Evolutionary conservation across 257 asterid species (phyloP).

Genomic region (Capsicum baccatum): DNA sequence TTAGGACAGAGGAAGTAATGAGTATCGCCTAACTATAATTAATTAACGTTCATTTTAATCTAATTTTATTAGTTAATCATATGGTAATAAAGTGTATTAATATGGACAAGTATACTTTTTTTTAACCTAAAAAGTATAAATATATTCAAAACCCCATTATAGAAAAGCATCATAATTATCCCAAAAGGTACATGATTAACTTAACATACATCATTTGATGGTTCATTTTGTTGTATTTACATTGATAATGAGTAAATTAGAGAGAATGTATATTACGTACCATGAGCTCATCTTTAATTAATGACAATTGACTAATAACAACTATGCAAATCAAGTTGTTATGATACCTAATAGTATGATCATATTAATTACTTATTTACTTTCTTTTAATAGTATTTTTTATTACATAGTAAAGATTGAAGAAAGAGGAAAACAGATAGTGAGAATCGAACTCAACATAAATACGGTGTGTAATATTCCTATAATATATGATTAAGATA

Average conservation of each 20-base stretch:
- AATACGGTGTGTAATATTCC: background rate
- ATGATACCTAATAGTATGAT: background rate
- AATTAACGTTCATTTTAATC: background rate
- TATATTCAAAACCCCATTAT: background rate
- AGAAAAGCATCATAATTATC: background rate
- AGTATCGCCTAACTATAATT: background rate
- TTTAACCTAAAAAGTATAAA: background rate
- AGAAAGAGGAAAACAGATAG: background rate
- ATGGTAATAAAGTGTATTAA: background rate
- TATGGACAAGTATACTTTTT: no score
- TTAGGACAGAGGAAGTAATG: background rate
- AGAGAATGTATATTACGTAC: background rate
- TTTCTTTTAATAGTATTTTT: background rate
- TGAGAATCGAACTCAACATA: background rate
- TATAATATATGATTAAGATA: background rate
- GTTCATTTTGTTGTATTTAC: background rate
- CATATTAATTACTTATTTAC: background rate
- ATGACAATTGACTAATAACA: background rate
- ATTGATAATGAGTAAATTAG: background rate
- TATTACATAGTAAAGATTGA: background rate
- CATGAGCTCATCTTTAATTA: background rate
- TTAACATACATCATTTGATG: background rate
- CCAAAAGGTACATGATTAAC: background rate
- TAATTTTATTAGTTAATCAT: background rate
- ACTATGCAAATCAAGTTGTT: background rate